phyloP scores from a whole-genome alignment of 495 filamentous ascomycete genomes.

The Pyrenula massariospora region DNA sequence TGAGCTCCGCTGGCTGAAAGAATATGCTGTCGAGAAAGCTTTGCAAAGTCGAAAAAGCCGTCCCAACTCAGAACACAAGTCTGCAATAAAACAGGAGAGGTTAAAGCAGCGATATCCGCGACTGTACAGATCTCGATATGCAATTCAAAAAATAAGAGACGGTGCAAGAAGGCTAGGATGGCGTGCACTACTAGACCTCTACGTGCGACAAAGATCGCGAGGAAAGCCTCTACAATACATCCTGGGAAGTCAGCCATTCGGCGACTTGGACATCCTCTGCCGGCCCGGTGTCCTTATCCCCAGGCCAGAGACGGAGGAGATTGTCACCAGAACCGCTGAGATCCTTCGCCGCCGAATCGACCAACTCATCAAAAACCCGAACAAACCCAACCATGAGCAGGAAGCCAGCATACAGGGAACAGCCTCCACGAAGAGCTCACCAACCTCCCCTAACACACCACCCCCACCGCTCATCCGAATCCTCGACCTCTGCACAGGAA shows the following conservation, averaged over 20 bases:
- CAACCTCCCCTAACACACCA: no score
- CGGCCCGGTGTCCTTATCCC: constrained; percentile 72
- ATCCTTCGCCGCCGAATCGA: constrained; percentile 16
- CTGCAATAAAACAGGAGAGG: background rate
- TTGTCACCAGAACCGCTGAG: background rate
- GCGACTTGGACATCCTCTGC: constrained; percentile 68
- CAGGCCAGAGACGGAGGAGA: constrained; percentile 33
- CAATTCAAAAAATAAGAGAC: background rate
- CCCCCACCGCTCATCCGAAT: constrained; percentile 34
- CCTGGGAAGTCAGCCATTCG: constrained; percentile 81
- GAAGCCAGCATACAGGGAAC: constrained; percentile 1
- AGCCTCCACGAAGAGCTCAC: background rate
- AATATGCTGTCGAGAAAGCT: constrained; percentile 34
- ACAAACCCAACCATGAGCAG: constrained; percentile 35
- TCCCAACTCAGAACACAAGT: background rate
- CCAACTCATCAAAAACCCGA: constrained; percentile 47
- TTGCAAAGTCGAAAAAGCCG: background rate
- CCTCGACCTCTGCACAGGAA: constrained; percentile 80
- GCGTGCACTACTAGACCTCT: constrained; percentile 21
- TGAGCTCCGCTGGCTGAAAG: constrained; percentile 80
- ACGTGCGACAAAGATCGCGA: constrained; percentile 46
- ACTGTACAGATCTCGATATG: background rate
- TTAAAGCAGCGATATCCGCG: background rate
- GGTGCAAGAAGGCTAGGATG: constrained; percentile 8
- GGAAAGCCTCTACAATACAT: constrained; percentile 84